A percentile compares a stretch with the other conserved stretches of the same genome.
These are phyloP conservation scores for Physocladia obscura DNA, from an alignment of 192 early-diverging fungal species.

Conservation along the genomic window DNA sequence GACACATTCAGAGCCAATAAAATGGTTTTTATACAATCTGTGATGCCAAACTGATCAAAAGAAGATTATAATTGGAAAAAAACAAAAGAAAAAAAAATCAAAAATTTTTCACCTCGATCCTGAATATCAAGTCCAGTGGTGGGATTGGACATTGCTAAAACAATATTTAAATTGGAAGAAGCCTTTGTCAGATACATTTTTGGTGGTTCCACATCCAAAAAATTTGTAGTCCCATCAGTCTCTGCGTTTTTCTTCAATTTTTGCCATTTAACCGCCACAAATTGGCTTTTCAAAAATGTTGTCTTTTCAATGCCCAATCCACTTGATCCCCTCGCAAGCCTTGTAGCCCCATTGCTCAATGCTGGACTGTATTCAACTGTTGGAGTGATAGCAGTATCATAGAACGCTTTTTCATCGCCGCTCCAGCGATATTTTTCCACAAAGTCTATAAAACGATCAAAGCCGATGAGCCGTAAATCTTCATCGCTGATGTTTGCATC, in stretches of 20 bases:
- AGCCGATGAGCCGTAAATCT: constrained; percentile 81
- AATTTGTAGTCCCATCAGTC: too few relatives aligned
- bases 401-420: too few relatives aligned
- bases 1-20: constrained; percentile 81
- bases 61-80: neutral
- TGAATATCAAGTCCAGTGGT: constrained; percentile 64
- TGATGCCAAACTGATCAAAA: constrained; percentile 88
- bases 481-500: constrained; percentile 73
- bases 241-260: too few relatives aligned
- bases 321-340: too few relatives aligned
- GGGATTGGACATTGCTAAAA: constrained; percentile 70
- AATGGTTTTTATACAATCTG: constrained; percentile 64
- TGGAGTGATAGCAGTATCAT: too few relatives aligned
- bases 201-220: too few relatives aligned
- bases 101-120: constrained; percentile 53
- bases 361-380: too few relatives aligned
- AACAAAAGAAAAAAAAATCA: neutral
- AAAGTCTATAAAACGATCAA: constrained; percentile 81
- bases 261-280: too few relatives aligned
- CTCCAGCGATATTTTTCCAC: constrained; percentile 69
- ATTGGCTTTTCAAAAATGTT: too few relatives aligned
- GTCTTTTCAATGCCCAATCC: too few relatives aligned
- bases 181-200: constrained; percentile 57
- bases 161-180: constrained; percentile 55
- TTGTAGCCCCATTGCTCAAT: too few relatives aligned